Percentiles rank a stretch among this genome's conserved stretches.
phyloP scores from a whole-genome alignment of 2,329 filamentous ascomycete genomes.

The Colletotrichum plurivorum region DNA sequence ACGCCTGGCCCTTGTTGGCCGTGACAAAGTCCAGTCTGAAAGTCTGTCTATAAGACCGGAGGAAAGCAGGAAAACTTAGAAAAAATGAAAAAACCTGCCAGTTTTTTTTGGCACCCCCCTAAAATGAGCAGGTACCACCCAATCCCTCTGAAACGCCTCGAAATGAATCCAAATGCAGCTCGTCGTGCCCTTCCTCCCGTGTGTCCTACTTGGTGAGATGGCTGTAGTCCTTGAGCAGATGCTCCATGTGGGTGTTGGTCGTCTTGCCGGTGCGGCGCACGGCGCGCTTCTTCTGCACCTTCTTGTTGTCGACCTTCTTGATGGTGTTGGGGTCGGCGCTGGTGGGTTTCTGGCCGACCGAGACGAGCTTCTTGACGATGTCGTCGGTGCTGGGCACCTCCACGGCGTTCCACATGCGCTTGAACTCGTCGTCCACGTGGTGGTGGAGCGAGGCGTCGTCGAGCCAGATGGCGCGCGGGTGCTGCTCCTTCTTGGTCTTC shows the following conservation, averaged over 20 bases:
- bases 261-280: constrained; percentile 81
- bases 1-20: neutral
- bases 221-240: constrained; percentile 82
- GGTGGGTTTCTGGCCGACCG: constrained; percentile 85
- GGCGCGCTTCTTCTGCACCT: constrained; percentile 80
- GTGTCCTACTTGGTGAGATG: constrained; percentile 55
- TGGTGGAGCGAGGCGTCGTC: constrained; percentile 86
- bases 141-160: constrained; percentile 19
- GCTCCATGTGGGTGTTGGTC: constrained; percentile 89
- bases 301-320: constrained; percentile 71
- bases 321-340: constrained; percentile 79
- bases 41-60: constrained; percentile 24
- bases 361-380: constrained; percentile 82
- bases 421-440: constrained; percentile 85
- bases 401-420: constrained; percentile 85
- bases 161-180: constrained; percentile 20
- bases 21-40: constrained; percentile 7
- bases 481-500: constrained; percentile 92
- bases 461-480: constrained; percentile 88
- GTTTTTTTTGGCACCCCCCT: too few relatives aligned
- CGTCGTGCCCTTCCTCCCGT: neutral
- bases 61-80: constrained; percentile 21
- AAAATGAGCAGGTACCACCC: too few relatives aligned
- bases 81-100: neutral
- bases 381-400: constrained; percentile 82